A percentile compares a stretch with the other conserved stretches of the same genome.
phyloP scores from a whole-genome alignment of 2,329 filamentous ascomycete species.

The Daldinia sp. region DNA sequence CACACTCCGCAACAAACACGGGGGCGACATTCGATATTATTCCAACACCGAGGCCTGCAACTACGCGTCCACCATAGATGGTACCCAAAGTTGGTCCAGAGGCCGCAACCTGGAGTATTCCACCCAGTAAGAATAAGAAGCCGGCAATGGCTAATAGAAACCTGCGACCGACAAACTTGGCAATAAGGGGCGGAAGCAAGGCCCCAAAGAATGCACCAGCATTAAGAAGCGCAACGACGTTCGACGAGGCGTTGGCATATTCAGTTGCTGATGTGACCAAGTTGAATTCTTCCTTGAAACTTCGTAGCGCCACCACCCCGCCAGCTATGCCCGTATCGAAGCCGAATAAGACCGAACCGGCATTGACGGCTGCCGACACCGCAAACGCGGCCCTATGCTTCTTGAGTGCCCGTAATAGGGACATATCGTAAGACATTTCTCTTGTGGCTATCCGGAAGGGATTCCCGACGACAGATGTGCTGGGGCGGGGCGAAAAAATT shows the following conservation, averaged over 20 bases:
- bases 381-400: conserved; percentile 1
- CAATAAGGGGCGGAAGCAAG: not conserved
- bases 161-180: conserved; percentile 1
- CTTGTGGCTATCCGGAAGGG: not conserved
- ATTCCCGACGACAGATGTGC: not conserved
- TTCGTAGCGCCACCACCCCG: conserved; percentile 1
- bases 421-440: not conserved
- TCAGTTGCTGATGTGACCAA: not conserved
- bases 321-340: conserved; percentile 12
- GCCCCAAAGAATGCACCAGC: conserved; percentile 6
- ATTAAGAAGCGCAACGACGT: conserved; percentile 3
- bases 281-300: conserved; percentile 6
- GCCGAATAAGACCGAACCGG: conserved; percentile 5
- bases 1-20: not conserved
- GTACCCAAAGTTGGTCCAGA: not conserved
- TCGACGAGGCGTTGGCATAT: conserved; percentile 3
- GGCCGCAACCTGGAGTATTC: not conserved
- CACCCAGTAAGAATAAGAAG: not conserved
- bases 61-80: conserved; percentile 3
- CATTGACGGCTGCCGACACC: not conserved
- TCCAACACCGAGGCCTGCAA: conserved; percentile 1
- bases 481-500: too few relatives aligned
- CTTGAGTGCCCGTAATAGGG: not conserved
- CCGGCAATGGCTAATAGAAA: not conserved
- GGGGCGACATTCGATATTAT: conserved; percentile 4